Percentiles rank a stretch among this genome's conserved stretches.
phyloP scores from a whole-genome alignment of 345 rosid species.

The Hypericum androsaemum region DNA sequence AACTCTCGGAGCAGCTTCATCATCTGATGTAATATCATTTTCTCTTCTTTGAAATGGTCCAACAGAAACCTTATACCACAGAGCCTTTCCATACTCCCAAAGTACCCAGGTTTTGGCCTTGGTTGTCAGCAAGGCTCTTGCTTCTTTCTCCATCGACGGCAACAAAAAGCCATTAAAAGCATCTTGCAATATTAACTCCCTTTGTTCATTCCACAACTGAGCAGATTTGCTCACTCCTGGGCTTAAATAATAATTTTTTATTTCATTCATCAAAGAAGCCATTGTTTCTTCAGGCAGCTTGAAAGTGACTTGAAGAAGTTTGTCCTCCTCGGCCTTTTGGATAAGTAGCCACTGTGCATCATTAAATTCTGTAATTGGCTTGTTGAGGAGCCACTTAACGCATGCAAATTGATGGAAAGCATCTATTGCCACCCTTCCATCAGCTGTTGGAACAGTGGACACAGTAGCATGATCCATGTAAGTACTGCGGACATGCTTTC shows the following conservation, averaged over 20 bases:
- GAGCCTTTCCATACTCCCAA: conserved; percentile 7
- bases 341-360: conserved; percentile 12
- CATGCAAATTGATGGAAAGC: background rate
- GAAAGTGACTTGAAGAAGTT: conserved; percentile 7
- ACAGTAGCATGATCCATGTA: conserved; percentile 7
- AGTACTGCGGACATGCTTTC: conserved; percentile 6
- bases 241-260: background rate
- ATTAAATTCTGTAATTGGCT: conserved; percentile 6
- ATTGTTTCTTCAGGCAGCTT: background rate
- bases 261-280: background rate
- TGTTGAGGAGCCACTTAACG: conserved; percentile 10
- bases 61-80: conserved; percentile 8
- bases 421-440: conserved; percentile 6
- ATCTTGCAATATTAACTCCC: conserved; percentile 8
- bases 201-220: conserved; percentile 11
- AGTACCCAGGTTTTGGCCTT: conserved; percentile 9
- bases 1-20: conserved; percentile 2
- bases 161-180: conserved; percentile 1
- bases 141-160: conserved; percentile 10
- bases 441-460: conserved; percentile 8
- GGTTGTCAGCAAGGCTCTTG: background rate
- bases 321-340: conserved; percentile 12
- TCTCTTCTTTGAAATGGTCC: conserved; percentile 2
- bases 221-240: background rate
- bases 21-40: background rate